These are phyloP conservation scores for Psilocybe cubensis DNA, from an alignment of 768 basidiomycete genomes.

Conservation along the genomic window DNA sequence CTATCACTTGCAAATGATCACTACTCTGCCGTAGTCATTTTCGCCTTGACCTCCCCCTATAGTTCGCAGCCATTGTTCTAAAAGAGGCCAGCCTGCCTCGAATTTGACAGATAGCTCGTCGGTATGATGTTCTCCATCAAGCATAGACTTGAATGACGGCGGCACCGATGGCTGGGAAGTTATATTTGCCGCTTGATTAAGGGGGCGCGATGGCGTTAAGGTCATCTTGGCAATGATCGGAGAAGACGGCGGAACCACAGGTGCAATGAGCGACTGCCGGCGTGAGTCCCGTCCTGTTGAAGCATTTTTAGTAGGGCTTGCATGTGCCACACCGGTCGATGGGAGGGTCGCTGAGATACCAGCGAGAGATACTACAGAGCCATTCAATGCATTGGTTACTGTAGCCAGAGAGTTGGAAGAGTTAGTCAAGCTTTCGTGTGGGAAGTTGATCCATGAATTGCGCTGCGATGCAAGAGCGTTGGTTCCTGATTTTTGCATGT, in stretches of 20 bases:
- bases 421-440: conserved; percentile 31
- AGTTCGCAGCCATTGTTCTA: conserved; percentile 71
- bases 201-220: conserved; percentile 44
- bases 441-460: conserved; percentile 48
- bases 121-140: conserved; percentile 91
- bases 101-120: conserved; percentile 89
- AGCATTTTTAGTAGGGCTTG: conserved; percentile 24
- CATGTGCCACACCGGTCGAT: conserved; percentile 14
- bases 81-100: conserved; percentile 79
- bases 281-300: conserved; percentile 33
- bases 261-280: conserved; percentile 42
- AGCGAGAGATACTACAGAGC: background rate
- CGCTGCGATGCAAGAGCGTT: conserved; percentile 38
- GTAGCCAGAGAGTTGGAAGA: conserved; percentile 16
- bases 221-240: conserved; percentile 40
- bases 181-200: conserved; percentile 30
- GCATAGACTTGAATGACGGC: conserved; percentile 54
- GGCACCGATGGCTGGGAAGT: conserved; percentile 48
- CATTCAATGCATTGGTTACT: conserved; percentile 1
- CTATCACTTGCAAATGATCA: conserved; percentile 74
- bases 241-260: conserved; percentile 41
- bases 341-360: conserved; percentile 8
- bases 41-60: conserved; percentile 66
- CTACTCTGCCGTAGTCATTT: conserved; percentile 73
- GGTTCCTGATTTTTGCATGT: conserved; percentile 49